Base-by-base conservation (phyloP, 2,329 filamentous ascomycete genomes). In the Teratosphaeria destructans region DNA sequence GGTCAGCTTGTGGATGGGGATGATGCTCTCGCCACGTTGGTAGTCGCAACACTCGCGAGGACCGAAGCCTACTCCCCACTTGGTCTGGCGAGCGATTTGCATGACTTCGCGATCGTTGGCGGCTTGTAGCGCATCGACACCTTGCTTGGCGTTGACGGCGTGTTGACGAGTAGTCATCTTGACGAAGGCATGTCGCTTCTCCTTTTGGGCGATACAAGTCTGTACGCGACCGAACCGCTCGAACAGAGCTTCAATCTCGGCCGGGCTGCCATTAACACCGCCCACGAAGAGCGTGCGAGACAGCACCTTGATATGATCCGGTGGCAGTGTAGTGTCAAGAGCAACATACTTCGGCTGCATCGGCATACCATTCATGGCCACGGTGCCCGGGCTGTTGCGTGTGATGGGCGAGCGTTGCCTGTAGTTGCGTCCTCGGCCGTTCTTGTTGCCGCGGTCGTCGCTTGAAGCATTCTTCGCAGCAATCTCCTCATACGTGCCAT, bases 11-110 rank as follows among this genome's bases (percentile, higher is more conserved):
- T 87, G 83, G 64, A 99, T 94, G 1, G 94, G 94, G 64, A 99
- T 97, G 58, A 96, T 78, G 73, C 92, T 97, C 74, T 97, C 82
- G 56, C 94, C 94, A 11, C 87, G 94, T 65, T 86, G 82, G 74
- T 99, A 99, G 75, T 99, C 92, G 73, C 91, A 96, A 79, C 94
- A 99, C 73, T 99, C 94, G 70, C 94, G 86, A 54, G 94, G 94
- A 2, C 94, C 94, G 70, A 96, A 99, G 16, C 94, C 94, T 55
- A 99, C 94, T 65, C 94, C 94, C 94, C 94, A 99, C 64, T 94
- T 86, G 49, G 93, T 97, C 85, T 94, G 69, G 23, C 78, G 76
- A 49, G 77, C 78, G 62, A 79, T 82, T 58, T 90, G 83, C 64
- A 90, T 84, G 67, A 88, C 82, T 56, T 90, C 87, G 5, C 86